These are phyloP conservation scores for Rhizophora apiculata DNA, from an alignment of 345 rosid genomes.

Conservation along the genomic window DNA sequence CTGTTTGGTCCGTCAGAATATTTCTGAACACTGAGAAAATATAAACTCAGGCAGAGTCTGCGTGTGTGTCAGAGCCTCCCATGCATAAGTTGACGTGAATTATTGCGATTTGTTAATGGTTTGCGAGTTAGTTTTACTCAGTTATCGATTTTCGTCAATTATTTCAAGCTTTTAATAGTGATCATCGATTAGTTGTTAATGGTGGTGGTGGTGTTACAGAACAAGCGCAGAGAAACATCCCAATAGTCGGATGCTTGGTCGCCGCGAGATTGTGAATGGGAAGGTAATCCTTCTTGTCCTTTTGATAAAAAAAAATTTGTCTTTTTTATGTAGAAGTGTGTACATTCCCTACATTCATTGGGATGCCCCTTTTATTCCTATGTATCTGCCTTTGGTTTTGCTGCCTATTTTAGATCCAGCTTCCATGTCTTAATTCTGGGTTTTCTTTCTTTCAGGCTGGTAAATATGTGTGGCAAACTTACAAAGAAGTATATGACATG, in stretches of 20 bases:
- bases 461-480: constrained; percentile 79
- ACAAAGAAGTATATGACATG: constrained; percentile 68
- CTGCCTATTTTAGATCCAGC: background rate
- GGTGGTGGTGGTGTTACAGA: constrained; percentile 34
- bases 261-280: constrained; percentile 68
- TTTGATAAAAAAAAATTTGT: background rate
- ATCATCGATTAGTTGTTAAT: background rate
- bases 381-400: background rate
- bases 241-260: constrained; percentile 79
- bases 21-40: background rate
- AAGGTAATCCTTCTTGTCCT: constrained; percentile 39
- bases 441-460: constrained; percentile 55
- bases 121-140: too few species aligned
- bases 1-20: constrained; percentile 16
- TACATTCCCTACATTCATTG: too few species aligned
- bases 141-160: background rate
- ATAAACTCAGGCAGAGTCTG: background rate
- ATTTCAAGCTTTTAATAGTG: background rate
- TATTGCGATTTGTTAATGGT: too few species aligned
- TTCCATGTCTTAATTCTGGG: background rate
- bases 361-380: background rate
- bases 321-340: background rate
- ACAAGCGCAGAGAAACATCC: constrained; percentile 76
- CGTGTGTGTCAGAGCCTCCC: too few species aligned
- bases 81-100: too few species aligned